phyloP scores from a whole-genome alignment of 1,139 yeast species.

The Wickerhamomyces sp. region DNA sequence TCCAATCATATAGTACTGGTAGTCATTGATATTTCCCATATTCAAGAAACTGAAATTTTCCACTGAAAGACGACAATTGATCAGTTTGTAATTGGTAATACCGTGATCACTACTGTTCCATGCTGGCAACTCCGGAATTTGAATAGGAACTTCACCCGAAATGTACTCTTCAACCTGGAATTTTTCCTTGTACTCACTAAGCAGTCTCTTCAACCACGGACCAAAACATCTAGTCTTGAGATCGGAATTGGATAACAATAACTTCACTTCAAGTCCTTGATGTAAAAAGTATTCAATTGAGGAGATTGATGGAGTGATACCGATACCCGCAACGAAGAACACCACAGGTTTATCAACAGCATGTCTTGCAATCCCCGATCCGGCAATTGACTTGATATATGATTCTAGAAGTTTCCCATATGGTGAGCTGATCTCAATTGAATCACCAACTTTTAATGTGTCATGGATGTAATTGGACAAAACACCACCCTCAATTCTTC shows the following conservation, averaged over 20 bases:
- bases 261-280: constrained; percentile 12
- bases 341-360: constrained; percentile 32
- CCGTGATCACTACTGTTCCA: no score
- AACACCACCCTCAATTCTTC: constrained; percentile 42
- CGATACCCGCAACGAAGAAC: constrained; percentile 59
- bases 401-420: constrained; percentile 43
- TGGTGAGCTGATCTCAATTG: constrained; percentile 51
- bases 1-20: constrained; percentile 17
- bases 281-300: constrained; percentile 16
- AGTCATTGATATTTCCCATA: constrained; percentile 4
- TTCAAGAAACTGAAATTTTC: constrained; percentile 9
- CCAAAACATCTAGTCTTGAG: constrained; percentile 12
- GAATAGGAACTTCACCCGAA: constrained; percentile 1
- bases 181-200: constrained; percentile 7
- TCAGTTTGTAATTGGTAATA: constrained; percentile 5
- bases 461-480: constrained; percentile 53
- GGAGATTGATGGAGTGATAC: constrained; percentile 49
- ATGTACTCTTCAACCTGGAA: constrained; percentile 15
- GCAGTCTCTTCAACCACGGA: constrained; percentile 8
- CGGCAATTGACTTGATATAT: constrained; percentile 15
- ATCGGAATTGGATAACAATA: constrained; percentile 15
- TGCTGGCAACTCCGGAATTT: constrained; percentile 1
- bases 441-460: constrained; percentile 43
- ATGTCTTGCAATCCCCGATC: constrained; percentile 20
- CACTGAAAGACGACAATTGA: constrained; percentile 6